Base-by-base conservation (phyloP, 108 stramenopile genomes). In the Fragilaria crotonensis region DNA sequence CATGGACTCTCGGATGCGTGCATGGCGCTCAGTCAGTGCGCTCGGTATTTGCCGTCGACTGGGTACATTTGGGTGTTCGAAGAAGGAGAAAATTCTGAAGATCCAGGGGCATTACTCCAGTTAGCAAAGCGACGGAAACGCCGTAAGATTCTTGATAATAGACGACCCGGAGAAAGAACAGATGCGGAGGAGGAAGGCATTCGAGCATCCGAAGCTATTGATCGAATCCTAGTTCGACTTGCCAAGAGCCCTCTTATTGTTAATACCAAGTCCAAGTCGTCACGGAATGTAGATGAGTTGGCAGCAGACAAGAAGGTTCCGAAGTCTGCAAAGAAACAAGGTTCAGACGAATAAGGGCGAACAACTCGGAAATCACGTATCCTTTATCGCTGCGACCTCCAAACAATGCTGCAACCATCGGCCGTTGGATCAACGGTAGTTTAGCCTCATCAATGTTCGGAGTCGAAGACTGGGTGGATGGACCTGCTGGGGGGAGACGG, bases 141-240 rank as follows among this genome's bases (percentile, higher is more conserved):
- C 57, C 70, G 80, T 17, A 75, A 70, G 49, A 61, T 84, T 32
- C 53, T 88, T n/a, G 86, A 86, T 61, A 77, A 88, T 73, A 70
- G 87, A 29, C 70, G 75, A 25, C 71, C 80, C 0, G 90, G 90
- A 19, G 82, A 85, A 57, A 66, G 87, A 52, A 86, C 81, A 25
- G 73, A 70, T 26, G 87, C 85, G 33, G 90, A 92, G 74, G 90
- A 92, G 70, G 86, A 92, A 60, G 87, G 90, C 31, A 78, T 88
- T 20, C 78, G 87, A 18, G 81, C 87, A 22, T 80, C 83, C 1
- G 82, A 83, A 49, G 78, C 84, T 27, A 92, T 92, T 22, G 86
- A 92, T 75, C 71, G 80, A 50, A 88, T 92, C 48, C 59, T 92
- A 14, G 79, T 81, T 29, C 78, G 87, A 23, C 56, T 92, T 49